Conservation (phyloP, 148 eudicot genomes). For the Talinum fruticosum region DNA sequence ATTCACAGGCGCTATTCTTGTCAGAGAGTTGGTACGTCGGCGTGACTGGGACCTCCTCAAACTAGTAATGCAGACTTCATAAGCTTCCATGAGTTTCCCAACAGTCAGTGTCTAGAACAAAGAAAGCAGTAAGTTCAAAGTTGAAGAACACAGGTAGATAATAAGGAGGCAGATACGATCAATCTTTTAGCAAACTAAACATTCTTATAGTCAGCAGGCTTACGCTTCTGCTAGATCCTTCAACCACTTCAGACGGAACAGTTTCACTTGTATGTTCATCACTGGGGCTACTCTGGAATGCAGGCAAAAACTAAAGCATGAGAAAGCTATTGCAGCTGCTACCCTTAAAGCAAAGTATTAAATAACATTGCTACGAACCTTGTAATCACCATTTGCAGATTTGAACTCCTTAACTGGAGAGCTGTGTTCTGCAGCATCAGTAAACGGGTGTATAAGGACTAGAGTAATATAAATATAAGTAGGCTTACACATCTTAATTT, state of each 20-base stretch:
- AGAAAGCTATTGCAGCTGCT: slow-evolving; percentile 11
- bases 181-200: not conserved
- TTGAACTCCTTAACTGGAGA: slow-evolving; percentile 35
- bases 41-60: slow-evolving; percentile 58
- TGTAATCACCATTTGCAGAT: slow-evolving; percentile 31
- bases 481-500: not conserved
- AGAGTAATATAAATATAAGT: not conserved
- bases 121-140: slow-evolving; percentile 2
- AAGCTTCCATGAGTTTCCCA: slow-evolving; percentile 56
- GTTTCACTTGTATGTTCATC: slow-evolving; percentile 24
- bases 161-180: not conserved
- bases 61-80: slow-evolving; percentile 58
- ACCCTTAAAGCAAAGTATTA: not conserved
- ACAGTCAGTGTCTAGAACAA: slow-evolving; percentile 52
- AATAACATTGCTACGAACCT: slow-evolving; percentile 38
- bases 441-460: not conserved
- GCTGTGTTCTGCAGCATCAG: slow-evolving; percentile 51
- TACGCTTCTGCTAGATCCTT: slow-evolving; percentile 44
- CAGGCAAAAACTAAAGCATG: slow-evolving; percentile 18
- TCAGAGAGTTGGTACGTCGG: slow-evolving; percentile 56
- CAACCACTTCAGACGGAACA: slow-evolving; percentile 32
- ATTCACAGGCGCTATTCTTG: slow-evolving; percentile 72
- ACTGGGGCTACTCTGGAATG: slow-evolving; percentile 43
- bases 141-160: not conserved
- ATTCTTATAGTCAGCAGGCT: slow-evolving; percentile 19